Conservation (phyloP, 148 eudicot genomes). For the Rhododendron williamsianum region DNA sequence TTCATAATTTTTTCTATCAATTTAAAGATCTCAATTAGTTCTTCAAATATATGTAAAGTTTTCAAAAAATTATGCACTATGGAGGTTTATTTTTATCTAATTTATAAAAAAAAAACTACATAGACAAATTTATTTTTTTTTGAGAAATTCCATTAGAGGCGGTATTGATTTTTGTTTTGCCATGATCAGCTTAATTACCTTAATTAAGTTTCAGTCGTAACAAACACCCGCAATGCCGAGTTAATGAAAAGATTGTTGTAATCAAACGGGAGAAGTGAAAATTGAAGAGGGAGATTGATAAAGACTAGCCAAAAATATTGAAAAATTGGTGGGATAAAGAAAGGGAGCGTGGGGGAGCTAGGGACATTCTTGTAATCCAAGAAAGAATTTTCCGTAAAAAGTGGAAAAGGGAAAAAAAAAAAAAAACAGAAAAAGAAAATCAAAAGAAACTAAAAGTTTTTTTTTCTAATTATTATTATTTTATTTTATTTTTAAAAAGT, state of each 20-base stretch:
- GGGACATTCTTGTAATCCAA: conserved; percentile 9
- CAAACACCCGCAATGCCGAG: neutral
- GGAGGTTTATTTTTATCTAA: neutral
- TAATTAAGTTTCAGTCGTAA: neutral
- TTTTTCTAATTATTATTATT: neutral
- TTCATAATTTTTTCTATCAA: neutral
- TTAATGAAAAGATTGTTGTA: neutral
- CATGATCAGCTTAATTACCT: neutral
- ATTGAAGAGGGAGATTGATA: neutral
- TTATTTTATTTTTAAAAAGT: neutral
- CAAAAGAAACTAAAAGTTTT: neutral
- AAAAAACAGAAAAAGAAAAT: neutral
- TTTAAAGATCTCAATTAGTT: neutral
- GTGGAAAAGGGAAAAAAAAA: neutral
- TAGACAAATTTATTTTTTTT: too few relatives aligned
- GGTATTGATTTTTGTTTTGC: neutral
- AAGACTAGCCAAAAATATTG: neutral
- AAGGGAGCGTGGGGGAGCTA: neutral
- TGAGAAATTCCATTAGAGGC: too few relatives aligned
- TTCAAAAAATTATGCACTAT: neutral
- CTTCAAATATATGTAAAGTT: neutral
- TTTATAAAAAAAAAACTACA: too few relatives aligned
- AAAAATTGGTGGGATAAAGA: neutral
- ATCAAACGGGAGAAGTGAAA: neutral
- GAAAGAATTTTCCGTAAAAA: neutral